Evolutionary conservation across 805 yeast species (phyloP), one percentile per base, ranked within the genome.

Genomic region (Sugiyamaella floridensis): DNA sequence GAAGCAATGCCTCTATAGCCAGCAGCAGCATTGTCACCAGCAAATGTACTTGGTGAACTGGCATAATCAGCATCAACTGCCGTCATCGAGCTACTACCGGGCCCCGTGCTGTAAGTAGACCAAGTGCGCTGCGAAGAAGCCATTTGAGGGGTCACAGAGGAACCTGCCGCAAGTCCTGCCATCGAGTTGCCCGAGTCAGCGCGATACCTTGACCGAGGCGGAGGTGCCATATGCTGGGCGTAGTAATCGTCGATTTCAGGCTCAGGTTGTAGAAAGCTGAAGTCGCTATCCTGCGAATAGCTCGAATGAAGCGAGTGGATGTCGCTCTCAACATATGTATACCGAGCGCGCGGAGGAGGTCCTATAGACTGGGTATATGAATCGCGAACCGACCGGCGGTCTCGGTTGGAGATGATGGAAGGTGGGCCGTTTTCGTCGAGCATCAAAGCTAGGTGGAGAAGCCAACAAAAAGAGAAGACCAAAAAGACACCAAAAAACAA

Each of bases 321-420:
- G 45, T 53, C 56, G 41, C 41, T 44, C 49, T 53, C 56, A n/a
- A 53, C 46, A 46, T 46, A 47, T 3, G 56, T 53, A 40, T 45
- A 50, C 16, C 54, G 26, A 3, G 56, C 54, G n/a, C 49, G 48
- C 6, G 53, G 44, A 15, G 48, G 46, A 9, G 41, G 47, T 6
- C 28, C 43, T 37, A 40, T 16, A 10, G 44, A 37, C 22, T 48
- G 45, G 14, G 48, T 45, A 7, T 42, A 49, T 4, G 52, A 49
- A 2, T 49, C 52, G 22, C 52, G 37, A 5, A 49, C 52, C n/a
- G 52, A 43, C 52, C 40, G 45, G 40, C 52, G 52, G 43, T 49
- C 43, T 12, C 50, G 32, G 29, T 47, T 47, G 18, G 34, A 41
- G 32, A 47, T 22, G 15, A 47, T 41, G 6, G 45, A 47, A 14